A percentile compares a stretch with the other conserved stretches of the same genome.
These are phyloP conservation scores for Strobilomyces echinocephalus DNA, from an alignment of 768 basidiomycete species.

Conservation along the genomic window DNA sequence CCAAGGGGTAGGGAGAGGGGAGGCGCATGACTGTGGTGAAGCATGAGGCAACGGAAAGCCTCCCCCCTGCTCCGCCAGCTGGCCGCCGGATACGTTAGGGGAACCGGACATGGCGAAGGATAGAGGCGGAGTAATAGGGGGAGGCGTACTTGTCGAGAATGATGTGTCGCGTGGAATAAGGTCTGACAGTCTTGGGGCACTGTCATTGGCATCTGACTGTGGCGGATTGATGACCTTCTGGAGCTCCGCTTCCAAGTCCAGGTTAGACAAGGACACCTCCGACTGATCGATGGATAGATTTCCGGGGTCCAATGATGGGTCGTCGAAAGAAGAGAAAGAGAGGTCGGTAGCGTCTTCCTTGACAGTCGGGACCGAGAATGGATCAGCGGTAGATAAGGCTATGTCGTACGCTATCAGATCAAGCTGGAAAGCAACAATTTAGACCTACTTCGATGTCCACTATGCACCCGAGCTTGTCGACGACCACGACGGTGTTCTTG, in stretches of 20 bases:
- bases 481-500: no score
- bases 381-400: slow-evolving; percentile 20
- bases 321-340: slow-evolving; percentile 27
- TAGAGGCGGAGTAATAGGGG: slow-evolving; percentile 17
- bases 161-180: slow-evolving; percentile 20
- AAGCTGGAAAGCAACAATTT: not conserved
- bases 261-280: slow-evolving; percentile 32
- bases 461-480: no score
- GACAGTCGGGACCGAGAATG: slow-evolving; percentile 15
- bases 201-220: slow-evolving; percentile 7
- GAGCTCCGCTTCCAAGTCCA: slow-evolving; percentile 31
- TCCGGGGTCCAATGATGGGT: slow-evolving; percentile 26
- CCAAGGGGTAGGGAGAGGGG: not conserved
- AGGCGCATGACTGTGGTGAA: slow-evolving; percentile 2
- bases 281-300: slow-evolving; percentile 36
- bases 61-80: slow-evolving; percentile 8
- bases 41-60: not conserved
- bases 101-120: slow-evolving; percentile 18
- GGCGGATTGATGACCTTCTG: slow-evolving; percentile 18
- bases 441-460: slow-evolving; percentile 14
- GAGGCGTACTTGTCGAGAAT: slow-evolving; percentile 28
- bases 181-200: slow-evolving; percentile 22
- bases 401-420: not conserved
- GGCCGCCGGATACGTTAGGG: slow-evolving; percentile 13
- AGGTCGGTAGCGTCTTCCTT: slow-evolving; percentile 27